phyloP scores from a whole-genome alignment of 495 filamentous ascomycete species.

The Penicillium turbatum region DNA sequence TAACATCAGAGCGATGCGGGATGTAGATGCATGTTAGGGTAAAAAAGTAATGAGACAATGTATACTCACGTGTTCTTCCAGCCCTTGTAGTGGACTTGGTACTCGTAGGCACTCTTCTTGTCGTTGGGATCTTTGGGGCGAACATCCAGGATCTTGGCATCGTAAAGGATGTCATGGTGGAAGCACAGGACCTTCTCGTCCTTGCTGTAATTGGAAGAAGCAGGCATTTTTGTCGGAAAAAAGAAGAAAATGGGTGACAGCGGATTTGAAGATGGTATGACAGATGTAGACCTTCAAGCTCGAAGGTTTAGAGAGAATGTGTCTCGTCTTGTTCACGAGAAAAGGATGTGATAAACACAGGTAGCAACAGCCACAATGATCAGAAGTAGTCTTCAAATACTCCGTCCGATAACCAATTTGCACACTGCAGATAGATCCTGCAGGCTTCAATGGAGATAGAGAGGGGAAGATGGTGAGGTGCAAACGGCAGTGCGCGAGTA shows the following conservation, averaged over 20 bases:
- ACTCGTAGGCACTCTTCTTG: constrained; percentile 72
- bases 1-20: neutral
- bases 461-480: neutral
- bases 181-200: constrained; percentile 96
- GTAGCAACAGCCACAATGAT: neutral
- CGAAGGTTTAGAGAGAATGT: neutral
- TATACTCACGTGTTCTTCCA: constrained; percentile 90
- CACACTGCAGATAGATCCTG: neutral
- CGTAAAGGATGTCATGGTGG: constrained; percentile 92
- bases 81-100: constrained; percentile 96
- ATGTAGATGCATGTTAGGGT: neutral
- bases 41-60: constrained; percentile 4
- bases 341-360: constrained; percentile 1
- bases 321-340: neutral
- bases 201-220: constrained; percentile 68
- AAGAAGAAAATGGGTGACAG: neutral
- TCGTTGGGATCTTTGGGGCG: constrained; percentile 59
- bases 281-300: neutral
- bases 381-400: neutral
- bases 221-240: constrained; percentile 51
- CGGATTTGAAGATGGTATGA: neutral
- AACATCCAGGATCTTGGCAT: constrained; percentile 86
- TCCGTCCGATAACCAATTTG: neutral
- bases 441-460: neutral
- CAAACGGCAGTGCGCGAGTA: neutral